Conservation (phyloP, 352 stramenopile species). For the Peronospora destructor region DNA sequence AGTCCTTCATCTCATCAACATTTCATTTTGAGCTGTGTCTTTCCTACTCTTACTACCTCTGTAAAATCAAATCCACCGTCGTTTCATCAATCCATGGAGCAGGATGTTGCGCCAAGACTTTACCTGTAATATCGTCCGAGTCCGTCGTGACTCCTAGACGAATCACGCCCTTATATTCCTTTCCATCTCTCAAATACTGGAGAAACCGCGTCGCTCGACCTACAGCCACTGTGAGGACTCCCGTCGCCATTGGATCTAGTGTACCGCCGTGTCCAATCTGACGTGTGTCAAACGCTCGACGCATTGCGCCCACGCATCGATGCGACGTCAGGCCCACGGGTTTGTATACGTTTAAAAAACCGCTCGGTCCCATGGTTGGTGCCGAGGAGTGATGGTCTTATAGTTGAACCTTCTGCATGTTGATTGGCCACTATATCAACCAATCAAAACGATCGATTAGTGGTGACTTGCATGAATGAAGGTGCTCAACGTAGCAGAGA, state of each 20-base stretch:
- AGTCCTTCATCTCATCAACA: not conserved
- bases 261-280: constrained; percentile 78
- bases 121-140: constrained; percentile 76
- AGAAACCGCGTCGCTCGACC: constrained; percentile 80
- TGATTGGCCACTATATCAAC: constrained; percentile 8
- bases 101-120: constrained; percentile 41
- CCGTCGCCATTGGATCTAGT: constrained; percentile 85
- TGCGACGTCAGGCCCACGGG: constrained; percentile 71
- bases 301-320: constrained; percentile 59
- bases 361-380: constrained; percentile 21
- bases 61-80: constrained; percentile 29
- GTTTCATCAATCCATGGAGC: constrained; percentile 51
- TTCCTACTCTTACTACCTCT: constrained; percentile 30
- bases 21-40: too few relatives aligned
- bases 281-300: constrained; percentile 63
- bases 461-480: constrained; percentile 38
- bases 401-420: not conserved
- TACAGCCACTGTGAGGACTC: constrained; percentile 74
- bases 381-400: too few relatives aligned
- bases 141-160: constrained; percentile 74
- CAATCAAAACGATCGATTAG: constrained; percentile 7
- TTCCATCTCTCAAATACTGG: constrained; percentile 57
- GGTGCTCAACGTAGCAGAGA: constrained; percentile 98
- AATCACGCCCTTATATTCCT: constrained; percentile 70
- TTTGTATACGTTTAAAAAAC: constrained; percentile 83